Base-by-base conservation (phyloP, 139 green algal species). In the Prasinococcaceae sp. region DNA sequence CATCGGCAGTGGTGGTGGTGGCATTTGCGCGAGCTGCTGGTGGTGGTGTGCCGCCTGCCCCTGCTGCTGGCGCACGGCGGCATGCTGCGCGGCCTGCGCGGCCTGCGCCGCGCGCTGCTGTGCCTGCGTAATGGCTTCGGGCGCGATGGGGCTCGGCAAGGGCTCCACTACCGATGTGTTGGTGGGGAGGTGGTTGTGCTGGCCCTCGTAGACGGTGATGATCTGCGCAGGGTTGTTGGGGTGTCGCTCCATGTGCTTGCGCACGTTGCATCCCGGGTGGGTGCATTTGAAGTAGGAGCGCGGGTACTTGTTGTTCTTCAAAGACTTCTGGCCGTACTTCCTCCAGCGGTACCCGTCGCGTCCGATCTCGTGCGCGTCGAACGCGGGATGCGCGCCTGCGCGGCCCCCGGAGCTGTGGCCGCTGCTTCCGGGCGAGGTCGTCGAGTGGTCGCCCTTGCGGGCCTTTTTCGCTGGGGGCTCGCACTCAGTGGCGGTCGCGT, bases 211-310 rank as follows among this genome's bases (percentile, higher is more conserved):
- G n/a, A 35, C 60, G 28, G 32, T 24, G n/a, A 50, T 8, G 35
- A 53, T 25, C 3, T 27, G 24, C 24, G 38, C 19, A 2, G 19
- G 33, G 23, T 58, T n/a, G 8, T 14, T 8, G 12, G 14, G n/a
- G 41, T 23, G 38, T 25, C 47, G 36, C 52, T 74, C 65, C 29
- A 69, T 53, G 4, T 63, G 50, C 45, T 74, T 74, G 24, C 44
- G 42, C 36, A 45, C 65, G 3, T 42, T 37, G 47, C 65, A 74
- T 3, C 40, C 44, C 1, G 16, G 19, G 14, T 28, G 17, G 4
- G 65, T 60, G 65, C 65, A 74, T 30, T 55, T 48, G 58, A 61
- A 74, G 45, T 74, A 74, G 10, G 23, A 47, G 3, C 65, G 54
- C 25, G 59, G 59, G 53, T 47, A 57, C 29, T 37, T 12, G 25